A percentile compares a stretch with the other conserved stretches of the same genome.
Conservation (phyloP, 495 filamentous ascomycete species). For the Talaromyces trachyspermus region DNA sequence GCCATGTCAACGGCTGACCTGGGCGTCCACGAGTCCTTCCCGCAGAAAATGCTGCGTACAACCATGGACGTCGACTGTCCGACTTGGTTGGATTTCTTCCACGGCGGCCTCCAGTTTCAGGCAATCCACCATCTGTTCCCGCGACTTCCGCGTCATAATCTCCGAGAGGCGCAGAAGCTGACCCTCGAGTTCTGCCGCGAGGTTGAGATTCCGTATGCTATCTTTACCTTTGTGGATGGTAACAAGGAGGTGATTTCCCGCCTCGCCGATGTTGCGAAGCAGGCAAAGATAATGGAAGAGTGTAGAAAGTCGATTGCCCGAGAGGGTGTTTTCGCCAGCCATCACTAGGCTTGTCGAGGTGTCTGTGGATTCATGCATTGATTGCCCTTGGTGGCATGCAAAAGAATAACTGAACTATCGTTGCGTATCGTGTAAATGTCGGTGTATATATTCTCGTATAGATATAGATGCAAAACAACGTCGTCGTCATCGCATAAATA, state of each 20-base stretch:
- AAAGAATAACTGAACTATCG: no score
- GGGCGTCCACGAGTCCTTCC: constrained; percentile 80
- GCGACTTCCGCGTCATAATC: constrained; percentile 90
- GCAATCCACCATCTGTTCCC: constrained; percentile 93
- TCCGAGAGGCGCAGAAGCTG: constrained; percentile 71
- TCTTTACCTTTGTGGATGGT: constrained; percentile 90
- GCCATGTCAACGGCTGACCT: constrained; percentile 93
- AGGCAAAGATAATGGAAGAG: constrained; percentile 78
- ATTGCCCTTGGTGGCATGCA: no score
- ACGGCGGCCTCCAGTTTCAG: constrained; percentile 95
- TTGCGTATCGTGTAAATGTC: no score
- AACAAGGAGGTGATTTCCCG: constrained; percentile 82
- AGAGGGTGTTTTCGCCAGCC: constrained; percentile 10
- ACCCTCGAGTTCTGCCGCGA: constrained; percentile 87
- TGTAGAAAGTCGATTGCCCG: constrained; percentile 61
- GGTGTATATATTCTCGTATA: no score
- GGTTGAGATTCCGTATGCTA: constrained; percentile 84
- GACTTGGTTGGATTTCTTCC: constrained; percentile 91
- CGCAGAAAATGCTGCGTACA: constrained; percentile 93
- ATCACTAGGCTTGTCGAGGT: not conserved
- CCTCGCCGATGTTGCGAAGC: constrained; percentile 79
- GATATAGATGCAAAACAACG: no score
- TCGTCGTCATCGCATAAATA: no score
- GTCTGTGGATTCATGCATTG: no score
- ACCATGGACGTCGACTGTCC: constrained; percentile 99